Evolutionary conservation across 352 stramenopile genomes (phyloP).

Genomic region (Pythium angustatum): DNA sequence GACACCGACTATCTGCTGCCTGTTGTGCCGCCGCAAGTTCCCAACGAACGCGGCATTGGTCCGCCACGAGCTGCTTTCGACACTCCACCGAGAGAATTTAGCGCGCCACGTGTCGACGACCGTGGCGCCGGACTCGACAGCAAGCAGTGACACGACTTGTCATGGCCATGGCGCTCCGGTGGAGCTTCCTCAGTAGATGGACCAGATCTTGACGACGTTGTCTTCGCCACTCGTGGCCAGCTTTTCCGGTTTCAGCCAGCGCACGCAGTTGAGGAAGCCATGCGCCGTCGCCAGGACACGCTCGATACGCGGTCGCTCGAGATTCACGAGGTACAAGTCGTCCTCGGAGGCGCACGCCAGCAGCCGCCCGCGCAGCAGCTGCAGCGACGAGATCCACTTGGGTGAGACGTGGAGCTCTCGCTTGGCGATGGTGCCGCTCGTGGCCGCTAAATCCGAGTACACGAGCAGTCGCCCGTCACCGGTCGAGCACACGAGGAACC

Average conservation of each 20-base stretch:
- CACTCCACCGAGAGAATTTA: constrained; percentile 33
- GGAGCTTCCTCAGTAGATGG: constrained; percentile 37
- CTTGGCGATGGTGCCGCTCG: constrained; percentile 5
- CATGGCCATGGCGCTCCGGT: too few species aligned
- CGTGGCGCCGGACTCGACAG: too few species aligned
- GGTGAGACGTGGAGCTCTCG: constrained; percentile 44
- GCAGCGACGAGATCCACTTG: constrained; percentile 68
- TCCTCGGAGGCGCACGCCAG: constrained; percentile 64
- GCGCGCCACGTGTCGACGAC: background rate
- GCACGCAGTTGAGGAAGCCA: constrained; percentile 63
- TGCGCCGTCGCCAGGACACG: constrained; percentile 50
- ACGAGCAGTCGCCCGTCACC: constrained; percentile 60
- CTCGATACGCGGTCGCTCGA: constrained; percentile 37
- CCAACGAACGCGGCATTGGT: constrained; percentile 35
- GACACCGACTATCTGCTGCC: constrained; percentile 41
- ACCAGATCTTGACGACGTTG: constrained; percentile 74
- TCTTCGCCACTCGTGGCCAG: constrained; percentile 60
- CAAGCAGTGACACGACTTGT: background rate
- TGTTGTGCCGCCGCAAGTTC: constrained; percentile 77
- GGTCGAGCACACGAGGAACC: constrained; percentile 60
- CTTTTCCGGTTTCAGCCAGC: constrained; percentile 42
- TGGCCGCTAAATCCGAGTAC: constrained; percentile 33
- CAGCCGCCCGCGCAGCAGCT: constrained; percentile 36
- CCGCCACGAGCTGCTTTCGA: constrained; percentile 58
- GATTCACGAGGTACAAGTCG: constrained; percentile 58